Conservation (phyloP, 371 early-diverging fungal genomes). For the Mortierella sp. region DNA sequence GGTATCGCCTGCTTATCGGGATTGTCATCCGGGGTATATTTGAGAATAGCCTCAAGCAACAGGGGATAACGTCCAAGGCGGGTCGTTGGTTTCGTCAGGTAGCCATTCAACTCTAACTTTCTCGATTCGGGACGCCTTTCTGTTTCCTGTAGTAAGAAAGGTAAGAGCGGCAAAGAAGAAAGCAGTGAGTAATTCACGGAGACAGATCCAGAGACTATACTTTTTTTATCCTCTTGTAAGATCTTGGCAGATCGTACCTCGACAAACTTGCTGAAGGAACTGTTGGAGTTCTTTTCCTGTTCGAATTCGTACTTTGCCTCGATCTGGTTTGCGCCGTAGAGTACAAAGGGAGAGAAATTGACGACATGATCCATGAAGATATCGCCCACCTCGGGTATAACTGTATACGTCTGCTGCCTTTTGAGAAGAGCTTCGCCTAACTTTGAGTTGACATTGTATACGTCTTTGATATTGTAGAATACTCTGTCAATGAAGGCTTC, state of each 20-base stretch:
- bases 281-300: slow-evolving; percentile 76
- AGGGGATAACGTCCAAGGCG: slow-evolving; percentile 91
- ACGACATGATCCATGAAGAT: slow-evolving; percentile 79
- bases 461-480: slow-evolving; percentile 84
- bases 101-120: slow-evolving; percentile 83
- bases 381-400: slow-evolving; percentile 88
- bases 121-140: slow-evolving; percentile 83
- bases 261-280: slow-evolving; percentile 77
- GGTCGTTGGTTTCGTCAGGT: slow-evolving; percentile 87
- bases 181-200: not conserved
- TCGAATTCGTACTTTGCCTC: slow-evolving; percentile 86
- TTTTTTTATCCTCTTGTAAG: not conserved
- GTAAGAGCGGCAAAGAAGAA: not conserved
- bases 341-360: slow-evolving; percentile 83
- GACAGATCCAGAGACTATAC: not conserved
- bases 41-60: slow-evolving; percentile 84
- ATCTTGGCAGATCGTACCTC: slow-evolving; percentile 54
- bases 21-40: slow-evolving; percentile 83
- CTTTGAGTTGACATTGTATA: slow-evolving; percentile 74
- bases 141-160: slow-evolving; percentile 58
- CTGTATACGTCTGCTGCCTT: slow-evolving; percentile 75
- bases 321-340: slow-evolving; percentile 90
- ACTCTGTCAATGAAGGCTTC: slow-evolving; percentile 77
- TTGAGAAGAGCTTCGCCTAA: slow-evolving; percentile 72
- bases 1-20: slow-evolving; percentile 78